A percentile compares a stretch with the other conserved stretches of the same genome.
phyloP scores from a whole-genome alignment of 73 alveolate genomes.

The Uronychia binucleata region DNA sequence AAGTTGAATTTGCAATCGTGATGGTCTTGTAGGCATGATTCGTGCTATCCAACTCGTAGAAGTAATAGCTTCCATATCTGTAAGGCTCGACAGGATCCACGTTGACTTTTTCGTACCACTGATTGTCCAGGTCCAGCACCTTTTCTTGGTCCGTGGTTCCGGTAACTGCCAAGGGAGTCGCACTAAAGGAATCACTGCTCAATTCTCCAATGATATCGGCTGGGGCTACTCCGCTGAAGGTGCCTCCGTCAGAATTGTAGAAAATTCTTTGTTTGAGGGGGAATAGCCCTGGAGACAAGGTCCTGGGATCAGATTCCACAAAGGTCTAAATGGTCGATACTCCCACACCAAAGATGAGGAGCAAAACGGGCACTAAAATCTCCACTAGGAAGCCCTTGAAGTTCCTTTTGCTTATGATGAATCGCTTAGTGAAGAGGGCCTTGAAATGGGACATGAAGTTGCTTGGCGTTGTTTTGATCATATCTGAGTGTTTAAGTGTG shows the following conservation, averaged over 20 bases:
- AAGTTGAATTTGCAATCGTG: conserved; percentile 18
- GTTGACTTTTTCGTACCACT: conserved; percentile 8
- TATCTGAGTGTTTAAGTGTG: too few relatives aligned
- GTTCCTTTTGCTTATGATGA: conserved; percentile 73
- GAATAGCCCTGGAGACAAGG: conserved; percentile 16
- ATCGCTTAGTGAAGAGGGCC: conserved; percentile 82
- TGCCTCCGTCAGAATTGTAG: conserved; percentile 12
- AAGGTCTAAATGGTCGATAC: conserved; percentile 61
- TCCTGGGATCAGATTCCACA: conserved; percentile 36
- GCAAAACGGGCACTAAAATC: conserved; percentile 77
- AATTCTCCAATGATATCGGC: neutral
- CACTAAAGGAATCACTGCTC: neutral
- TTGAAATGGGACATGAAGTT: conserved; percentile 67
- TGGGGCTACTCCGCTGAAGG: neutral
- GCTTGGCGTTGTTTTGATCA: conserved; percentile 8
- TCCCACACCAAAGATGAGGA: conserved; percentile 77
- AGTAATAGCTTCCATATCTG: conserved; percentile 52
- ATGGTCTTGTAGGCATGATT: conserved; percentile 30
- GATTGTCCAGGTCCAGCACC: conserved; percentile 36
- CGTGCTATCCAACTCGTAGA: conserved; percentile 28
- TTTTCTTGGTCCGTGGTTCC: neutral
- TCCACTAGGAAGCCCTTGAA: conserved; percentile 78
- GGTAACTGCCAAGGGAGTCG: neutral
- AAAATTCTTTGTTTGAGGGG: conserved; percentile 44
- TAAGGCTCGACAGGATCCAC: conserved; percentile 25